phyloP scores from a whole-genome alignment of 768 basidiomycete genomes.

The Sporobolomyces pararoseus region DNA sequence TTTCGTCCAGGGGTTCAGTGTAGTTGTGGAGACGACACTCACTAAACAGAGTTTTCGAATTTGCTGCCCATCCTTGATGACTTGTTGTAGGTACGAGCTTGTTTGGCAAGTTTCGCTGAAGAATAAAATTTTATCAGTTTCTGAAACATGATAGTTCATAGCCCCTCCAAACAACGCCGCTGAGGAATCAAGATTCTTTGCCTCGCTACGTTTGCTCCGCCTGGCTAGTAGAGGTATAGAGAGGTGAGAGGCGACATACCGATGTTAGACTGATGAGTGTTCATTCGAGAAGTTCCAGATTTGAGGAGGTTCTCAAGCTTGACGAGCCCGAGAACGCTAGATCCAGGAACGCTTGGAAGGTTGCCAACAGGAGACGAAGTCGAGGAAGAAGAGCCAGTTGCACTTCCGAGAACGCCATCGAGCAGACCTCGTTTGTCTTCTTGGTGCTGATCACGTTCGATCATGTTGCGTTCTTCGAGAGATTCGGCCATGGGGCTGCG shows the following conservation, averaged over 20 bases:
- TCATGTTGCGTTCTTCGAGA: slow-evolving; percentile 11
- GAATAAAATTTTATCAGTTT: background rate
- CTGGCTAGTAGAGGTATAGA: no score
- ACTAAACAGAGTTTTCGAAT: slow-evolving; percentile 30
- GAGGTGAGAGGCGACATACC: background rate
- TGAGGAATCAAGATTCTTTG: no score
- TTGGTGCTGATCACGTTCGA: background rate
- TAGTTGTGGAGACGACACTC: no score
- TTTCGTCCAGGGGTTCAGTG: no score
- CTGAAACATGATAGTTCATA: no score
- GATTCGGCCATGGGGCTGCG: slow-evolving; percentile 14
- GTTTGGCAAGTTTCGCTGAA: slow-evolving; percentile 15
- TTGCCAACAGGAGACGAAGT: background rate
- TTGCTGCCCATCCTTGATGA: slow-evolving; percentile 11
- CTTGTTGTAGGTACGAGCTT: slow-evolving; percentile 26
- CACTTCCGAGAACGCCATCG: slow-evolving; percentile 2
- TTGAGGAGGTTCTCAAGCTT: slow-evolving; percentile 15
- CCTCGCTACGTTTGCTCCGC: no score
- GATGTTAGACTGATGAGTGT: slow-evolving; percentile 13
- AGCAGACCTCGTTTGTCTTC: slow-evolving; percentile 12
- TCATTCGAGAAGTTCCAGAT: background rate
- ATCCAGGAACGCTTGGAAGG: background rate
- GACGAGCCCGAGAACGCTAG: slow-evolving; percentile 10
- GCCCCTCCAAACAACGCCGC: no score
- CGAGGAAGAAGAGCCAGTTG: background rate